Evolutionary conservation across 2,329 filamentous ascomycete species (phyloP).

Genomic region (Dryadomyces quercivorus): DNA sequence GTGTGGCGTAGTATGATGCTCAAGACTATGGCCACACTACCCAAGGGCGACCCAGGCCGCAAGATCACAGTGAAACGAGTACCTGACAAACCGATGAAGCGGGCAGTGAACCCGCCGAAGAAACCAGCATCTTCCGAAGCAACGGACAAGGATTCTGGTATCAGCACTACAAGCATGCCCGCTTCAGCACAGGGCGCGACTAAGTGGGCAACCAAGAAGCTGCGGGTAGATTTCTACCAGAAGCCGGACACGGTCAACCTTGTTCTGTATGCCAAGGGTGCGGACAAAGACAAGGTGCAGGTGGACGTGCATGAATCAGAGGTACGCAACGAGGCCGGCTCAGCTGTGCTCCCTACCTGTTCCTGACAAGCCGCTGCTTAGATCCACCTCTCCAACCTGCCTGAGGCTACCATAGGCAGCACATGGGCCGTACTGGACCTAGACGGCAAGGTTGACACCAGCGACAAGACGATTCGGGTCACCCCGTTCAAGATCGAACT

Average conservation of each 20-base stretch:
- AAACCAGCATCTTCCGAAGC: neutral
- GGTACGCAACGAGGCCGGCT: constrained; percentile 6
- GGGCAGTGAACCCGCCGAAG: no score
- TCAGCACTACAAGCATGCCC: neutral
- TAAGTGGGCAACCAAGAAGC: constrained; percentile 16
- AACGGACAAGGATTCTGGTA: neutral
- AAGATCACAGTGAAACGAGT: constrained; percentile 29
- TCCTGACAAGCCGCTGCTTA: neutral
- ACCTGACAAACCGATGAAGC: constrained; percentile 13
- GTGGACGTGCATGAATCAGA: constrained; percentile 4
- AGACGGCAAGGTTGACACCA: constrained; percentile 14
- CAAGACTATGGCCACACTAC: constrained; percentile 28
- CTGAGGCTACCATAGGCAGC: constrained; percentile 12
- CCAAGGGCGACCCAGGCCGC: constrained; percentile 30
- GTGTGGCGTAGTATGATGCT: constrained; percentile 36
- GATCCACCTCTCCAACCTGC: constrained; percentile 5
- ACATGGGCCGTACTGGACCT: constrained; percentile 14
- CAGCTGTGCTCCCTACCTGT: neutral
- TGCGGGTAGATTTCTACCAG: constrained; percentile 30
- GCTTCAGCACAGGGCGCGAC: neutral
- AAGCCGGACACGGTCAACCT: constrained; percentile 22
- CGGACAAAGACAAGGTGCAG: constrained; percentile 14
- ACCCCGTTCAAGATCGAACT: constrained; percentile 23
- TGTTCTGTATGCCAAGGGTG: constrained; percentile 27
- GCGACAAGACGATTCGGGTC: constrained; percentile 14